A percentile compares a stretch with the other conserved stretches of the same genome.
Evolutionary conservation across 305 asterid species (phyloP).

Genomic region (Rubia balearica): DNA sequence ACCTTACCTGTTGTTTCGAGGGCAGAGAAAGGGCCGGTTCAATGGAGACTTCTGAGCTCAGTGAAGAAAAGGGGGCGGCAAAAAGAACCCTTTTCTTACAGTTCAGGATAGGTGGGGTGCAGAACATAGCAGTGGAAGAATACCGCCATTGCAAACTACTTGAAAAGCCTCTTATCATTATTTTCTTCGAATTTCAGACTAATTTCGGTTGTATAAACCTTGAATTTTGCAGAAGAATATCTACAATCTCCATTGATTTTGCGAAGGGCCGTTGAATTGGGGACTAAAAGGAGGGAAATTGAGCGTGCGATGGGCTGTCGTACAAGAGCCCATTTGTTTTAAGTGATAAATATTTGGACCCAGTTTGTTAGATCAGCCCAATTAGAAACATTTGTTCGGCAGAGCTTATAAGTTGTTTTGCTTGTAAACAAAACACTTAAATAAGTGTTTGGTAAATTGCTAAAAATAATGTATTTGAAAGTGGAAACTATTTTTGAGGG

Average conservation of each 20-base stretch:
- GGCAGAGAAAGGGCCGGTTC: neutral
- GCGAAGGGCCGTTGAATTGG: neutral
- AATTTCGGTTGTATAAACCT: neutral
- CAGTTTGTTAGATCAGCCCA: neutral
- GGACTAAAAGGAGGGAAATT: neutral
- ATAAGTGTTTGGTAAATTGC: too few relatives aligned
- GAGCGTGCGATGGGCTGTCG: neutral
- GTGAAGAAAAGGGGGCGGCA: conserved; percentile 12
- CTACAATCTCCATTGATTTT: neutral
- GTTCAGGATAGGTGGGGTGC: neutral
- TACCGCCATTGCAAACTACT: conserved; percentile 7
- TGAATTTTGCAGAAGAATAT: neutral
- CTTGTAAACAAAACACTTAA: too few relatives aligned
- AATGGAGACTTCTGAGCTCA: conserved; percentile 4
- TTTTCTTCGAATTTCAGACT: neutral
- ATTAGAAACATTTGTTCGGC: too few relatives aligned
- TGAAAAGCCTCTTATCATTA: conserved; percentile 5
- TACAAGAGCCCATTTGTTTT: neutral
- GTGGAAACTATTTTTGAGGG: too few relatives aligned
- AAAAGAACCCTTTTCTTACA: conserved; percentile 3
- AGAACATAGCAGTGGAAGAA: conserved; percentile 8
- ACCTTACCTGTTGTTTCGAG: conserved; percentile 16
- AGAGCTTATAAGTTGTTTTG: too few relatives aligned
- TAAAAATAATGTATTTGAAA: too few relatives aligned
- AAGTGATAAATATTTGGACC: neutral